phyloP scores from a whole-genome alignment of 345 rosid species.

The Tarenaya hassleriana region DNA sequence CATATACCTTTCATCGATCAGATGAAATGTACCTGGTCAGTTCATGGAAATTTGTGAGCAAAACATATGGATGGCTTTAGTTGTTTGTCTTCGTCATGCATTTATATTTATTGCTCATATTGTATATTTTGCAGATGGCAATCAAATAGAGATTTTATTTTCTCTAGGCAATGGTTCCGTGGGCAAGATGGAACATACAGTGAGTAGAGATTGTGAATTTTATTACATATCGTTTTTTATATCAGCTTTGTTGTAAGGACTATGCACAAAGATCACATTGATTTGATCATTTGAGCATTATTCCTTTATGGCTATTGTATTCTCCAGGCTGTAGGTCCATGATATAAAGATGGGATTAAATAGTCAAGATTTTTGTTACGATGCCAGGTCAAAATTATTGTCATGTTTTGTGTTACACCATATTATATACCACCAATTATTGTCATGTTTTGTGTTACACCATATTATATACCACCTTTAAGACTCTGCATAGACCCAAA shows the following conservation, averaged over 20 bases:
- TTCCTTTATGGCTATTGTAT: constrained; percentile 5
- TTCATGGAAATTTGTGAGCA: neutral
- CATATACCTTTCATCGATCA: constrained; percentile 7
- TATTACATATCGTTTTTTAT: constrained; percentile 6
- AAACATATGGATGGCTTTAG: neutral
- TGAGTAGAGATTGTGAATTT: constrained; percentile 36
- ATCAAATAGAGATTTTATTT: constrained; percentile 83
- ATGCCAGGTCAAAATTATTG: neutral
- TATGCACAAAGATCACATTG: constrained; percentile 7
- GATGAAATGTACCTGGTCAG: neutral
- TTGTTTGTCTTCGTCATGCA: neutral
- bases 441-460: neutral
- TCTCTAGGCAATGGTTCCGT: constrained; percentile 94
- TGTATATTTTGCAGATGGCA: constrained; percentile 67
- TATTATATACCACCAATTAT: neutral
- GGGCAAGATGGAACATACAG: constrained; percentile 97
- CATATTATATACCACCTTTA: neutral
- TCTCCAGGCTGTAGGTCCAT: neutral
- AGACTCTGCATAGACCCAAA: too few species aligned
- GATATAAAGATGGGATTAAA: neutral
- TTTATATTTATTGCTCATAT: constrained; percentile 17
- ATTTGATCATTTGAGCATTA: constrained; percentile 1
- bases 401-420: neutral
- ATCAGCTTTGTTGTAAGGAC: constrained; percentile 12
- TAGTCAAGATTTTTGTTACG: neutral